These are phyloP conservation scores for Theileria parva DNA, from an alignment of 169 alveolate species.

Conservation along the genomic window DNA sequence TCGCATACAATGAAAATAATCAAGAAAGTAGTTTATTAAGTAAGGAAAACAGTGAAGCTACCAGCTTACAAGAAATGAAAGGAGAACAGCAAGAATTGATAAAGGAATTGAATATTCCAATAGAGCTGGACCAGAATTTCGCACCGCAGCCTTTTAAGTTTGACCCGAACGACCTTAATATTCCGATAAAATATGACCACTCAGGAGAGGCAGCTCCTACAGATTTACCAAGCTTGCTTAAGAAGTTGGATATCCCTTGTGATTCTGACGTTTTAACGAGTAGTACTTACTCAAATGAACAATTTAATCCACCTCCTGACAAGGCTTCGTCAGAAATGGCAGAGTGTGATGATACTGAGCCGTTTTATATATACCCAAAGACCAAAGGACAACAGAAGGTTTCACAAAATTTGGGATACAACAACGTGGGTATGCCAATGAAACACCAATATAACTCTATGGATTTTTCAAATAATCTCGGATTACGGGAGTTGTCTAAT, in stretches of 20 bases:
- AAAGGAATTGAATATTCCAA: slow-evolving; percentile 8
- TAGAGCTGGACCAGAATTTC: slow-evolving; percentile 14
- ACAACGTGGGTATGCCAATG: background rate
- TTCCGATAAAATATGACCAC: slow-evolving; percentile 5
- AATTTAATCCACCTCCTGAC: background rate
- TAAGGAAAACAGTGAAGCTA: slow-evolving; percentile 17
- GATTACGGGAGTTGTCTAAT: background rate
- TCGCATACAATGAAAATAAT: slow-evolving; percentile 3
- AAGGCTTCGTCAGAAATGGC: background rate
- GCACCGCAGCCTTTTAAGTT: background rate
- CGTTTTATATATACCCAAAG: background rate
- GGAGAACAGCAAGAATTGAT: slow-evolving; percentile 10
- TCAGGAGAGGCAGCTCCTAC: background rate
- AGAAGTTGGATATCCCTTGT: background rate
- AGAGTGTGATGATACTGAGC: background rate
- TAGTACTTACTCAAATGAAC: background rate
- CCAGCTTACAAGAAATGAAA: slow-evolving; percentile 14
- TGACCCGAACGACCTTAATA: background rate
- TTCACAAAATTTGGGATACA: background rate
- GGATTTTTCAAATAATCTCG: background rate
- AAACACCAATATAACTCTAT: background rate
- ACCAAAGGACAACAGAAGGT: background rate
- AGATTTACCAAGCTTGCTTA: slow-evolving; percentile 35
- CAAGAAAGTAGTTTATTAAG: slow-evolving; percentile 8
- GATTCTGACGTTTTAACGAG: background rate